Percentiles rank a stretch among this genome's conserved stretches.
Evolutionary conservation across 2,329 filamentous ascomycete species (phyloP).

Genomic region (Exserohilum rostratum): DNA sequence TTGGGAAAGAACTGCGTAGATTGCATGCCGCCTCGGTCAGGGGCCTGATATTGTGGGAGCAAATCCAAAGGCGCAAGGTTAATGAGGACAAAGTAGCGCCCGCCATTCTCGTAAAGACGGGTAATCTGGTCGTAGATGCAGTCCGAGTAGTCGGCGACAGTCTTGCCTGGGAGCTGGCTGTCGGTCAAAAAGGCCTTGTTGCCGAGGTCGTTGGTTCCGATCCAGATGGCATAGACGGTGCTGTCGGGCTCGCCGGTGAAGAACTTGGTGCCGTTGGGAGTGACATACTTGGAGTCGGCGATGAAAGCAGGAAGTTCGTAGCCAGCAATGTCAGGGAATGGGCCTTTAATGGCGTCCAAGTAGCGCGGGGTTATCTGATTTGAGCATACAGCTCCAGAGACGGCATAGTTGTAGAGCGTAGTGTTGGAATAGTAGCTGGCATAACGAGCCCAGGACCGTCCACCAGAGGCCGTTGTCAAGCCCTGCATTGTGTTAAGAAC

Average conservation of each 20-base stretch:
- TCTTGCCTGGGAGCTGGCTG: constrained; percentile 63
- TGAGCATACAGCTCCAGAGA: constrained; percentile 74
- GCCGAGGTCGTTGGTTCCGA: constrained; percentile 81
- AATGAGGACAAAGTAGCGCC: constrained; percentile 72
- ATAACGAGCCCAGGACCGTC: constrained; percentile 71
- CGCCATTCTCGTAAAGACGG: constrained; percentile 68
- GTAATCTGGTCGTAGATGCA: constrained; percentile 71
- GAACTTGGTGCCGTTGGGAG: constrained; percentile 49
- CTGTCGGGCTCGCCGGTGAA: constrained; percentile 58
- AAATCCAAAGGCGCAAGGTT: constrained; percentile 71
- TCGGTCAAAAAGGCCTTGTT: constrained; percentile 69
- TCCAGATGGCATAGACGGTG: constrained; percentile 78
- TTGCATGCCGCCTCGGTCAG: constrained; percentile 52
- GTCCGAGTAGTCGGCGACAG: constrained; percentile 68
- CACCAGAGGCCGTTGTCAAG: constrained; percentile 66
- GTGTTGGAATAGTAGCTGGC: constrained; percentile 65
- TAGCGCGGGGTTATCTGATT: constrained; percentile 68
- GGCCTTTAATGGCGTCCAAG: constrained; percentile 56
- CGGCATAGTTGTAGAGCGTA: constrained; percentile 70
- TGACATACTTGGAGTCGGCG: constrained; percentile 48
- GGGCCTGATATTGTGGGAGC: constrained; percentile 68
- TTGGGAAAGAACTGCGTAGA: constrained; percentile 56
- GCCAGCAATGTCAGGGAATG: constrained; percentile 62
- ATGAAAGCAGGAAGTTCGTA: constrained; percentile 58
- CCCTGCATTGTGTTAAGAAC: constrained; percentile 33